A percentile compares a stretch with the other conserved stretches of the same genome.
Evolutionary conservation across 441 rosid species (phyloP).

Genomic region (Kokia cookei): DNA sequence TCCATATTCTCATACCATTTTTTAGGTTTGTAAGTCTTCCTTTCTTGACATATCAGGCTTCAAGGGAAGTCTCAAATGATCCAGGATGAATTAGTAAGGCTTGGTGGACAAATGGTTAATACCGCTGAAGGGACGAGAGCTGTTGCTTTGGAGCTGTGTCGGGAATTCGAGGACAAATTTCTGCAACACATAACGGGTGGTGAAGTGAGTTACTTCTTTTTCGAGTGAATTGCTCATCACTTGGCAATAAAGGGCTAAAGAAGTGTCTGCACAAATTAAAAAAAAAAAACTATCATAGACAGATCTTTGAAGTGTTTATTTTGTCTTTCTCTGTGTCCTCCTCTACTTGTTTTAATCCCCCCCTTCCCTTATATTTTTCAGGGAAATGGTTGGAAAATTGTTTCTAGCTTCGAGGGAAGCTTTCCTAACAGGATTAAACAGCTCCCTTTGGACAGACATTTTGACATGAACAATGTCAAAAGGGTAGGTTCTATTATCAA

Average conservation of each 20-base stretch:
- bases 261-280: not conserved
- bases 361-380: slow-evolving; percentile 22
- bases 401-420: slow-evolving; percentile 94
- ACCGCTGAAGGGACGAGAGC: slow-evolving; percentile 95
- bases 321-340: not conserved
- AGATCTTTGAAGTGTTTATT: not conserved
- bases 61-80: slow-evolving; percentile 83
- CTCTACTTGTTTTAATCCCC: not conserved
- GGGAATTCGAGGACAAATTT: slow-evolving; percentile 96
- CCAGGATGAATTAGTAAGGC: slow-evolving; percentile 79
- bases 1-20: not conserved
- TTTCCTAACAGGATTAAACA: slow-evolving; percentile 90
- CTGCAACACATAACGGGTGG: slow-evolving; percentile 81
- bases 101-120: slow-evolving; percentile 77
- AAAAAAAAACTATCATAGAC: not conserved
- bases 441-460: slow-evolving; percentile 94
- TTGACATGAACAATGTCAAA: slow-evolving; percentile 81
- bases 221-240: not conserved
- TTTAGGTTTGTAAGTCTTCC: not conserved
- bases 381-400: slow-evolving; percentile 99
- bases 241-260: not conserved
- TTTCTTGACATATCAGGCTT: slow-evolving; percentile 44
- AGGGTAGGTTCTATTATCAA: slow-evolving; percentile 47
- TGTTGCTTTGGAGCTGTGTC: slow-evolving; percentile 92
- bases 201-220: slow-evolving; percentile 59